phyloP scores from a whole-genome alignment of 2,329 filamentous ascomycete genomes.

The Corynespora cassiicola region DNA sequence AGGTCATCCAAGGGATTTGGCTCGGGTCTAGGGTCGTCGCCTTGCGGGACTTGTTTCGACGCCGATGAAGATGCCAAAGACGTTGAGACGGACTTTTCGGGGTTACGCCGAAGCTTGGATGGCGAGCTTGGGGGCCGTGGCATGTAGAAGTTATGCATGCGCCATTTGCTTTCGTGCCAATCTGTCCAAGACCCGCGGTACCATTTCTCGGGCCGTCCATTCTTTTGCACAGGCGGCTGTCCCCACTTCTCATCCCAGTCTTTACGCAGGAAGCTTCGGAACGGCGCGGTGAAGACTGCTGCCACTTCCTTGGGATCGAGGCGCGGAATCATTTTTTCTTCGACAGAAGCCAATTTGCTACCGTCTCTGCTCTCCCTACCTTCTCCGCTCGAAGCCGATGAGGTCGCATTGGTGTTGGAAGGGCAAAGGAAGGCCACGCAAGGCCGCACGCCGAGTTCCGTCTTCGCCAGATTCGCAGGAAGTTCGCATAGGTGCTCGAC shows the following conservation, averaged over 20 bases:
- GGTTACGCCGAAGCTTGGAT: conserved; percentile 9
- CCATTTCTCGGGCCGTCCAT: conserved; percentile 67
- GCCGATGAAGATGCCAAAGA: conserved; percentile 5
- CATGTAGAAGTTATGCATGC: conserved; percentile 91
- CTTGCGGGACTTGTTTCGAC: conserved; percentile 16
- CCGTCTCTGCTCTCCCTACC: conserved; percentile 1
- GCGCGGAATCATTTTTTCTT: conserved; percentile 76
- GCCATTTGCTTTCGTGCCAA: conserved; percentile 81
- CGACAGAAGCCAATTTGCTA: conserved; percentile 39
- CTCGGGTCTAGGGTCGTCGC: conserved; percentile 43
- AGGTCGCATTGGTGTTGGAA: conserved; percentile 31
- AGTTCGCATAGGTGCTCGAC: conserved; percentile 89
- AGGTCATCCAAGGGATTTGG: conserved; percentile 47
- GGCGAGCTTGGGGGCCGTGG: conserved; percentile 52
- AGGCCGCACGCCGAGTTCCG: conserved; percentile 57
- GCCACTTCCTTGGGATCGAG: conserved; percentile 91
- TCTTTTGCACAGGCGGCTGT: conserved; percentile 47
- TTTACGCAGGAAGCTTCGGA: conserved; percentile 78
- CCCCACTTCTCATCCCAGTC: conserved; percentile 61
- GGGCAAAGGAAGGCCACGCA: conserved; percentile 66
- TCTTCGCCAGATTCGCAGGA: conserved; percentile 63
- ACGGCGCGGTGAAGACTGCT: conserved; percentile 89
- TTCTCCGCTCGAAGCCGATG: conserved; percentile 10
- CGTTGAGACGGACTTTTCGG: conserved; percentile 1
- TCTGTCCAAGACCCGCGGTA: conserved; percentile 83